Evolutionary conservation across 176 grass and related monocot species (phyloP), one percentile per base, ranked within the genome.

Genomic region (Aechmea fasciata): DNA sequence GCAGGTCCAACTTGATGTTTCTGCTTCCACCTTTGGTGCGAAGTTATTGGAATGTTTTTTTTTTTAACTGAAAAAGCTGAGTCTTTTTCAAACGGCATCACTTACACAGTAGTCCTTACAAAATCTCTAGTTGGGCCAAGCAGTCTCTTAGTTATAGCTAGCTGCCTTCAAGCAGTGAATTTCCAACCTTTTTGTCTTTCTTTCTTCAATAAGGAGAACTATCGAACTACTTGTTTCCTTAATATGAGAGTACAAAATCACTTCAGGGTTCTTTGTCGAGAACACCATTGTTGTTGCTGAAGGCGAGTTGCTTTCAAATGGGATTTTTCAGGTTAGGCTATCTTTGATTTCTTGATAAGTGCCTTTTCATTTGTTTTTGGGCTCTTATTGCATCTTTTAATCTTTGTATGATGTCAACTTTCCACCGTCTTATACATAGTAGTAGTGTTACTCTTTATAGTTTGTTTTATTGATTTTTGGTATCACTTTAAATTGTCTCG

Each of bases 241-340:
- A 80, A 85, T 75, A 81, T 72, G 33, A 57, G 9, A 87, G 77
- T 79, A 97, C 93, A 97, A 90, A 87, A 87, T 92, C 22, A 97
- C 89, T 17, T 89, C 93, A 83, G 88, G 93, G 26, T 85, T 97
- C 82, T 90, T 97, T 62, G 79, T 83, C 71, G 93, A 97, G 76
- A 92, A 92, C 54, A 90, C 93, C 70, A 75, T 97, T 70, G 83
- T 97, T 54, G 86, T 97, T 22, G 93, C 84, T 25, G 89, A 97
- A 80, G 93, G 93, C 33, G 89, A 92, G 47, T 79, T 92, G 19
- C 89, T 87, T 83, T 84, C 86, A 64, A 88, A 81, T 87, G 85
- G 89, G 25, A 92, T 75, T 83, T 97, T 92, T 67, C 81, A 90
- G 88, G 93, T 97, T 17, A 73, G 68, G 49, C 13, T 54, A 68